Percentiles rank a stretch among this genome's conserved stretches.
These are phyloP conservation scores for Aspergillus sclerotioniger DNA, from an alignment of 495 filamentous ascomycete species.

Conservation along the genomic window DNA sequence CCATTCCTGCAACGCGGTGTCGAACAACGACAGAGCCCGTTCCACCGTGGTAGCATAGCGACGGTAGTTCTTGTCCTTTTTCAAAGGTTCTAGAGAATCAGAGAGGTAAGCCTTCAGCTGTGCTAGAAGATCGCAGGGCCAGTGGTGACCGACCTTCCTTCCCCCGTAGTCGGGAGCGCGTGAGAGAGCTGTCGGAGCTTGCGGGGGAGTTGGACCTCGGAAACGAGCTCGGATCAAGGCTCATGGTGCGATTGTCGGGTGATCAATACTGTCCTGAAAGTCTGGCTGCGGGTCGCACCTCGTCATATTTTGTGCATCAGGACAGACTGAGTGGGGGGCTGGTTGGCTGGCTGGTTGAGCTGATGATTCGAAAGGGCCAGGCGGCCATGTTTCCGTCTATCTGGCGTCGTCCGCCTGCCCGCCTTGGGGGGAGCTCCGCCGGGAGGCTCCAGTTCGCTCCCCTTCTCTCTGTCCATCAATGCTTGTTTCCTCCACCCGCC, in stretches of 20 bases:
- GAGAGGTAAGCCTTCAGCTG: conserved; percentile 6
- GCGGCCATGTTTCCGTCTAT: conserved; percentile 16
- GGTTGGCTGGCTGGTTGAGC: conserved; percentile 20
- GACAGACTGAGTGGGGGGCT: conserved; percentile 14
- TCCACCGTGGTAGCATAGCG: conserved; percentile 88
- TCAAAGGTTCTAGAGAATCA: conserved; percentile 54
- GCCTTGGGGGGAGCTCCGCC: conserved; percentile 9
- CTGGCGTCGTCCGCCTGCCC: conserved; percentile 14
- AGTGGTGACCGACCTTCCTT: conserved; percentile 46
- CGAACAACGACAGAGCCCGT: conserved; percentile 83
- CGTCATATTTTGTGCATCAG: conserved; percentile 41
- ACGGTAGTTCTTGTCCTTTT: conserved; percentile 87
- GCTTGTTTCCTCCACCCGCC: neutral
- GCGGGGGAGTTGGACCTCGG: conserved; percentile 70
- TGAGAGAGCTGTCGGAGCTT: conserved; percentile 73
- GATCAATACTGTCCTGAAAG: conserved; percentile 22
- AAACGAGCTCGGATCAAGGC: conserved; percentile 65
- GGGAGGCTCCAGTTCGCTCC: neutral
- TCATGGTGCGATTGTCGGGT: conserved; percentile 54
- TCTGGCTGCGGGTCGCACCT: conserved; percentile 22
- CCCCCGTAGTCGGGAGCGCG: conserved; percentile 54
- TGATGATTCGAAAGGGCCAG: conserved; percentile 8
- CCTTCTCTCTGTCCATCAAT: neutral
- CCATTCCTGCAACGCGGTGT: conserved; percentile 95
- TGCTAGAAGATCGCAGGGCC: neutral